Evolutionary conservation across 805 yeast species (phyloP), one percentile per base, ranked within the genome.

Genomic region (Maudiozyma saulgeensis): DNA sequence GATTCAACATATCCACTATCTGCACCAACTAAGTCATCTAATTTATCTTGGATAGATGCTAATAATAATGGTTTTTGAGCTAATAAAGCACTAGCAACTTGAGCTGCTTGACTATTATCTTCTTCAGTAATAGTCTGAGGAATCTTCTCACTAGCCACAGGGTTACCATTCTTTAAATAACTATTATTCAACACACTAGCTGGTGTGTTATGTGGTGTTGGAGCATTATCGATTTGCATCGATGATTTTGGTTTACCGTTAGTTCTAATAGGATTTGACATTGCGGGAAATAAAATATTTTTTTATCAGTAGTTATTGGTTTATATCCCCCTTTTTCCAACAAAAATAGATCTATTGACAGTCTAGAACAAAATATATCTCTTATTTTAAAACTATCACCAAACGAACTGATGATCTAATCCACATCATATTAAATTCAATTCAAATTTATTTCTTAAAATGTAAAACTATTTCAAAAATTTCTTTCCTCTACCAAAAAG

Each of bases 131-230:
- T 87, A 42, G 96, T 87, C 47, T 74, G 68, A 26, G 87, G 81
- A 46, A 81, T 72, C 49, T 67, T 56, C 38, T 74, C 40, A 25
- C 43, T 45, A 25, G 46, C 45, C 19, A 82, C 81, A 21, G 79
- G 80, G 56, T 79, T 76, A 46, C 75, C 75, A 49, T 76, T 72
- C 63, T 77, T 80, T 66, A 88, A 71, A 63, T 81, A 86, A 21
- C 90, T 82, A 41, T 49, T 53, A 53, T 80, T 81, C 41, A 87
- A 76, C 37, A 84, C 86, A 35, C 91, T 81, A 3, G 98, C 87
- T 15, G 99, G 99, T 1, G 99, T 93, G 75, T 93, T 93, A 66
- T 93, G 99, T 5, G 99, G 99, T 1, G 99, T 93, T 43, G 99
- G 99, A 6, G 99, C 98, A 61, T 82, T 80, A 54, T 91, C 84